These are phyloP conservation scores for Aspergillus mulundensis DNA, from an alignment of 495 filamentous ascomycete species.

Conservation along the genomic window DNA sequence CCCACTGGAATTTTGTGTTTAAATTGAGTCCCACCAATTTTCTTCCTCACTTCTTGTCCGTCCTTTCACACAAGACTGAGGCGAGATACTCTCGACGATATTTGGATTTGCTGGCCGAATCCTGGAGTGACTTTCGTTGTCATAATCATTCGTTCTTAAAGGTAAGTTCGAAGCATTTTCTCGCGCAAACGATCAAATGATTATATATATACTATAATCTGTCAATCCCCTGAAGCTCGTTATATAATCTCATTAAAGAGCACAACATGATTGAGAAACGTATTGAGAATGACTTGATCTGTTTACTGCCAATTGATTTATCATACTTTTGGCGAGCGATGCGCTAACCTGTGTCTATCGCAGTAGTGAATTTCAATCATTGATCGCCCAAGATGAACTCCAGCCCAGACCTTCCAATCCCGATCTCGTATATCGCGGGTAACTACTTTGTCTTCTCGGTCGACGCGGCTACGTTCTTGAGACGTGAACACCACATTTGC, in stretches of 20 bases:
- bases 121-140: slow-evolving; percentile 7
- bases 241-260: slow-evolving; percentile 41
- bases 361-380: slow-evolving; percentile 10
- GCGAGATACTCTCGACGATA: not conserved
- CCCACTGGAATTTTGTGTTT: not conserved
- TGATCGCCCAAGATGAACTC: slow-evolving; percentile 30
- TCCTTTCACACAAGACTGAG: slow-evolving; percentile 8
- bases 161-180: slow-evolving; percentile 26
- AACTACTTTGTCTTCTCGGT: slow-evolving; percentile 89
- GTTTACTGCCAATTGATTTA: slow-evolving; percentile 5
- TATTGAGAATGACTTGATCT: slow-evolving; percentile 41
- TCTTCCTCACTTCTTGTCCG: slow-evolving; percentile 9
- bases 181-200: slow-evolving; percentile 47
- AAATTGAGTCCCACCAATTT: slow-evolving; percentile 12
- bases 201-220: slow-evolving; percentile 73
- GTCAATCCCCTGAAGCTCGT: slow-evolving; percentile 81
- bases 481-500: slow-evolving; percentile 78
- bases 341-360: slow-evolving; percentile 16
- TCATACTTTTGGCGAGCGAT: slow-evolving; percentile 5
- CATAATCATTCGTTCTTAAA: slow-evolving; percentile 24
- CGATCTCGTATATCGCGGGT: slow-evolving; percentile 75
- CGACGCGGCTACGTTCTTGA: slow-evolving; percentile 73
- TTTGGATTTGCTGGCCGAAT: slow-evolving; percentile 38
- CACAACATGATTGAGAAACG: slow-evolving; percentile 49
- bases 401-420: slow-evolving; percentile 54